Percentiles rank a stretch among this genome's conserved stretches.
phyloP scores from a whole-genome alignment of 2,329 filamentous ascomycete genomes.

The Parascedosporium putredinis region DNA sequence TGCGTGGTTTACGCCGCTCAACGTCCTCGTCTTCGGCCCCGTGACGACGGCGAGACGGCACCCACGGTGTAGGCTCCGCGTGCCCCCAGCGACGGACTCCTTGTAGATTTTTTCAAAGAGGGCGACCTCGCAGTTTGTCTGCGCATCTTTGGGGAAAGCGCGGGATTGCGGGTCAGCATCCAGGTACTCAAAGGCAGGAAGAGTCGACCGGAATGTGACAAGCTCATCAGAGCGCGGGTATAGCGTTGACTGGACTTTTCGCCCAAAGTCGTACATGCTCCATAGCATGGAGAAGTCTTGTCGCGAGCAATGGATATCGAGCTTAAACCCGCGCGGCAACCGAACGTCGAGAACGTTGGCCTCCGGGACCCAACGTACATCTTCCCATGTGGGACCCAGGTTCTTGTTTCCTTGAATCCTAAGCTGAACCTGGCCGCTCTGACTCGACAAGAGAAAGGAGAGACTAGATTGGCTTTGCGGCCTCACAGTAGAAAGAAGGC shows the following conservation, averaged over 20 bases:
- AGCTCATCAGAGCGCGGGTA: slow-evolving; percentile 60
- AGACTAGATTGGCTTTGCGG: slow-evolving; percentile 58
- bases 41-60: slow-evolving; percentile 72
- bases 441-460: slow-evolving; percentile 66
- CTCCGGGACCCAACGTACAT: slow-evolving; percentile 68
- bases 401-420: slow-evolving; percentile 59
- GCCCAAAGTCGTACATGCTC: slow-evolving; percentile 77
- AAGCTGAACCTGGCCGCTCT: slow-evolving; percentile 67
- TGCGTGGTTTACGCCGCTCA: slow-evolving; percentile 65
- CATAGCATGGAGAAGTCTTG: slow-evolving; percentile 70
- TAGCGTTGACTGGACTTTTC: slow-evolving; percentile 62
- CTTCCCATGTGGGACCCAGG: slow-evolving; percentile 65
- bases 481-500: slow-evolving; percentile 65
- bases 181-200: slow-evolving; percentile 72
- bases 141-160: slow-evolving; percentile 65
- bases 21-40: slow-evolving; percentile 62
- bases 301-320: slow-evolving; percentile 61
- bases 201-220: slow-evolving; percentile 55
- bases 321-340: slow-evolving; percentile 64
- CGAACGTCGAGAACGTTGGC: slow-evolving; percentile 55
- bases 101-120: slow-evolving; percentile 64
- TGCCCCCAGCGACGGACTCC: slow-evolving; percentile 62
- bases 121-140: slow-evolving; percentile 60
- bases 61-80: slow-evolving; percentile 64
- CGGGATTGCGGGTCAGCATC: slow-evolving; percentile 60